Conservation (phyloP, 2,329 filamentous ascomycete genomes). For the Talaromyces sp. region DNA sequence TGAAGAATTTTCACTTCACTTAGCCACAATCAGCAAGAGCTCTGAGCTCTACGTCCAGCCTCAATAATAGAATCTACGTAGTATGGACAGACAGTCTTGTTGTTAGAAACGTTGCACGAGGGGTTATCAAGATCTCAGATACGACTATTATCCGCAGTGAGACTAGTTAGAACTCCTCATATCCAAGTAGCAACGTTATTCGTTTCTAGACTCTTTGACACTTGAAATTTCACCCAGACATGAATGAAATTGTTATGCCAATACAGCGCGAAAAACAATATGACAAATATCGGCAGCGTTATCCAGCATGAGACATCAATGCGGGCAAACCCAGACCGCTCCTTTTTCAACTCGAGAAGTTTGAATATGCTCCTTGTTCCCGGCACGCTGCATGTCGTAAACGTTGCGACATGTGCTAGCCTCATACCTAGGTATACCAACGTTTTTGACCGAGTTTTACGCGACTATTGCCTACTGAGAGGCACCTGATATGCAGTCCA, state of each 20-base stretch:
- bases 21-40: neutral
- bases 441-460: neutral
- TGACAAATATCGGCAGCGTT: neutral
- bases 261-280: neutral
- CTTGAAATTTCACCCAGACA: neutral
- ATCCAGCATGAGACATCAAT: neutral
- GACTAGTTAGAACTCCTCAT: too few species aligned
- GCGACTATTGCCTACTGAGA: neutral
- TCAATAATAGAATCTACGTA: too few species aligned
- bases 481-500: neutral
- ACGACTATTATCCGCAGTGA: too few species aligned
- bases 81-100: too few species aligned
- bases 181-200: too few species aligned
- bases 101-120: too few species aligned
- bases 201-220: too few species aligned
- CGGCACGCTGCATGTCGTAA: neutral
- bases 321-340: neutral
- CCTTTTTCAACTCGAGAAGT: neutral
- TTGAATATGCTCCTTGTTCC: neutral
- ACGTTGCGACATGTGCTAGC: neutral
- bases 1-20: neutral
- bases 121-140: too few species aligned
- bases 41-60: neutral
- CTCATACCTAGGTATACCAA: neutral
- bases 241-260: too few species aligned